Conservation (phyloP, 805 yeast species). For the Cyberlindnera mycetangii region DNA sequence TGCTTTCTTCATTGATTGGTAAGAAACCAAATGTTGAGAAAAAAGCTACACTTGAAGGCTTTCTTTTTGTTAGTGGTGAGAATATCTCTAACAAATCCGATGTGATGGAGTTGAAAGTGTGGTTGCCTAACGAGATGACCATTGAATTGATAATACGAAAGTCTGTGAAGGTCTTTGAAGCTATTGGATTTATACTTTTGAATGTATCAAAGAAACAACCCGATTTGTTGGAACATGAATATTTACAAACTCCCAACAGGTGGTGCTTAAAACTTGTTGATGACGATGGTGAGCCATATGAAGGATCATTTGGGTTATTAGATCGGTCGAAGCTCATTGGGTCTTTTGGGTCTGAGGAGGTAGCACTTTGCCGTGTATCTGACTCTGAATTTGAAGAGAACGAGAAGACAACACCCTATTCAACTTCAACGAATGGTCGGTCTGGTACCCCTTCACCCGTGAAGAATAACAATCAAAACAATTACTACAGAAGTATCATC, state of each 20-base stretch:
- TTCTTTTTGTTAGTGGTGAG: slow-evolving; percentile 35
- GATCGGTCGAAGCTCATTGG: slow-evolving; percentile 63
- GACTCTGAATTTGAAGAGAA: slow-evolving; percentile 44
- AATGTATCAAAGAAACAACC: slow-evolving; percentile 11
- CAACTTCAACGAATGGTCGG: slow-evolving; percentile 23
- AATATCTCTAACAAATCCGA: slow-evolving; percentile 21
- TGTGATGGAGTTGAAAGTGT: slow-evolving; percentile 25
- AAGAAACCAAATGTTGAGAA: slow-evolving; percentile 26
- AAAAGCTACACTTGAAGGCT: slow-evolving; percentile 43
- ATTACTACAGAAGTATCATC: slow-evolving; percentile 38
- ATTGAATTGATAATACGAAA: slow-evolving; percentile 29
- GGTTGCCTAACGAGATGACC: slow-evolving; percentile 26
- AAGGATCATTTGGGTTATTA: slow-evolving; percentile 83
- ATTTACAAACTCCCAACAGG: slow-evolving; percentile 48
- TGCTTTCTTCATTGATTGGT: slow-evolving; percentile 43
- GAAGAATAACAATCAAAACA: slow-evolving; percentile 31
- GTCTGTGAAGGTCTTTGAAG: slow-evolving; percentile 46
- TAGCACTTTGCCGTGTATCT: slow-evolving; percentile 66
- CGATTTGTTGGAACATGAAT: slow-evolving; percentile 3
- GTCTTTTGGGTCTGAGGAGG: slow-evolving; percentile 77
- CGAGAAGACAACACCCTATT: slow-evolving; percentile 52
- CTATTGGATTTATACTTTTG: slow-evolving; percentile 52
- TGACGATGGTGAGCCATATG: slow-evolving; percentile 92
- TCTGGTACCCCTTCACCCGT: slow-evolving; percentile 9
- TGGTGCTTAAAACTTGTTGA: slow-evolving; percentile 85